Base-by-base conservation (phyloP, 176 grass and related monocot species). In the Dendrocalamus sinicus region DNA sequence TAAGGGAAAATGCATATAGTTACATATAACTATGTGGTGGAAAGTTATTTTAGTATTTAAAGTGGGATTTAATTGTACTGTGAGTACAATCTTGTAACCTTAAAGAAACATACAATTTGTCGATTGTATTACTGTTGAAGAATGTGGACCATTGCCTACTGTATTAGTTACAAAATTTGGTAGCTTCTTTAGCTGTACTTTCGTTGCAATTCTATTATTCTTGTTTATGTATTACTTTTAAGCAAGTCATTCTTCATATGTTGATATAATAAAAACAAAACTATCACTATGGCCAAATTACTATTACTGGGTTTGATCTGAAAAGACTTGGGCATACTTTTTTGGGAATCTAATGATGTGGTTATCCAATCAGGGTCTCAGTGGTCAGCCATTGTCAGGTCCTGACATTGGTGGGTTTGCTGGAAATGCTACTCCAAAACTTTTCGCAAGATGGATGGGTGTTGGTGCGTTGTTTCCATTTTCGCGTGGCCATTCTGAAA, bases 381-480 rank as follows among this genome's bases (percentile, higher is more conserved):
- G 95, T 75, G 95, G 93, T 44, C 95, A 98, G 74, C 96, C 96
- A 71, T 92, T 93, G 16, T 91, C 96, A 61, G 96, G 96, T 75
- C 96, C 96, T 72, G 96, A 98, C 87, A 94, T 98, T 89, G 96
- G 96, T 72, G 96, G 95, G 24, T 98, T 95, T 88, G 93, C 88
- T 70, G 96, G 96, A 81, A 89, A 98, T 83, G 96, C 96, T 8
- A 95, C 93, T 75, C 91, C 96, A 46, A 98, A 86, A 89, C 93
- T 98, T 77, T 98, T 98, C 57, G 96, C 93, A 50, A 92, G 96
- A 86, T 98, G 96, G 96, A 95, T 98, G 91, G 96, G 93, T 71
- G 41, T 98, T 43, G 93, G 91, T 75, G 85, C 93, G 16, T 65
- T 98, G 65, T 98, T 98, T 90, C 96, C 93, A 71, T 98, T 98